These are phyloP conservation scores for Colletotrichum theobromicola DNA, from an alignment of 2,329 filamentous ascomycete species.

Conservation along the genomic window DNA sequence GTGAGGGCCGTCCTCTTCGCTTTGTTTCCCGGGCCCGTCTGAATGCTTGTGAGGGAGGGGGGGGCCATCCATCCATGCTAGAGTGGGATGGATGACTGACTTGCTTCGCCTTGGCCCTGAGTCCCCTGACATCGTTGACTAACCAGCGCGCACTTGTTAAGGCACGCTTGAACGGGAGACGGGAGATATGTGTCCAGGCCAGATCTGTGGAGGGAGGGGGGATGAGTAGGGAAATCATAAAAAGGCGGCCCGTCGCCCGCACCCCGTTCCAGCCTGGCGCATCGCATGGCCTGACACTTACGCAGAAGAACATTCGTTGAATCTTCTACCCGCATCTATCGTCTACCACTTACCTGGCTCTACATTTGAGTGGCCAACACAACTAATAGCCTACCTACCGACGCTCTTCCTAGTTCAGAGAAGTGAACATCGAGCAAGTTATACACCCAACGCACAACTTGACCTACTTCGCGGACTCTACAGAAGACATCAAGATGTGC, in stretches of 20 bases:
- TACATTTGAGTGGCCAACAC: not conserved
- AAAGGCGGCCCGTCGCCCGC: slow-evolving; percentile 10
- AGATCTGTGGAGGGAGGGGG: not conserved
- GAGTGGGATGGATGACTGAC: slow-evolving; percentile 3
- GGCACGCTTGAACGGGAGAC: not conserved
- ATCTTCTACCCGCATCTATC: slow-evolving; percentile 1
- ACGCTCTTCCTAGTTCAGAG: not conserved
- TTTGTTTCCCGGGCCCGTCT: slow-evolving; percentile 5
- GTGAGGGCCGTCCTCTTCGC: not conserved
- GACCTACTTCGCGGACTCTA: not conserved
- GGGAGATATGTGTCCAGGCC: not conserved
- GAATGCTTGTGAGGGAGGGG: not conserved
- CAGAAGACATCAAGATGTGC: slow-evolving; percentile 48
- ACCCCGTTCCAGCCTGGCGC: not conserved
- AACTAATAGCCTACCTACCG: not conserved
- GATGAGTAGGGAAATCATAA: slow-evolving; percentile 8
- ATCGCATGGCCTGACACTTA: slow-evolving; percentile 4
- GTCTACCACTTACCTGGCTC: not conserved
- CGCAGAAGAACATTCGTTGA: slow-evolving; percentile 6
- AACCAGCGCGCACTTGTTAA: not conserved
- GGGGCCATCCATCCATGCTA: not conserved
- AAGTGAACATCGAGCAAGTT: not conserved
- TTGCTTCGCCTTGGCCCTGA: slow-evolving; percentile 2
- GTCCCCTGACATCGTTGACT: slow-evolving; percentile 1
- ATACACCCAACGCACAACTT: not conserved